phyloP scores from a whole-genome alignment of 2,329 filamentous ascomycete genomes.

The Ceratocystis huliohia region DNA sequence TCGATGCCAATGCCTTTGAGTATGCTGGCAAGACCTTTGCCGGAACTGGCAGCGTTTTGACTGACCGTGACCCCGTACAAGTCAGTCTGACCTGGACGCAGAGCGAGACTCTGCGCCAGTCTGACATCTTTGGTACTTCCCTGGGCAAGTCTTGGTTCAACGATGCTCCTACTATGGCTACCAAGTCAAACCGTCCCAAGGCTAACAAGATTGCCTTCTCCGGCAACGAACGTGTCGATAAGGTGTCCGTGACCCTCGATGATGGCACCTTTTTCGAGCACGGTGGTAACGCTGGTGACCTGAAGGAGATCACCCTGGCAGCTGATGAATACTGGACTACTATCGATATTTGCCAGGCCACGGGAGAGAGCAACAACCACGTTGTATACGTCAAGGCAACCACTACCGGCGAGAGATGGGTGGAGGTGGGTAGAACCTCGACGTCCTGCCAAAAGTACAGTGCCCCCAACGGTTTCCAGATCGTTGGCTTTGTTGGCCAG shows the following conservation, averaged over 20 bases:
- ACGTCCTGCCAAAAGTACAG: constrained; percentile 34
- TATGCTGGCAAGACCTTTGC: constrained; percentile 47
- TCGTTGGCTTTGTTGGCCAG: constrained; percentile 43
- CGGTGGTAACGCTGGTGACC: constrained; percentile 41
- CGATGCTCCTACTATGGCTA: constrained; percentile 34
- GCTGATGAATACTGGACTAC: constrained; percentile 37
- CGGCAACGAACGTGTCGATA: constrained; percentile 39
- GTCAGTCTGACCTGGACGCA: constrained; percentile 38
- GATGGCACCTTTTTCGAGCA: constrained; percentile 39
- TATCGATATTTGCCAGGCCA: constrained; percentile 39
- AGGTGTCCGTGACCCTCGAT: constrained; percentile 35
- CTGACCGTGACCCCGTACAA: constrained; percentile 51
- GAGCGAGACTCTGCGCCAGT: constrained; percentile 32
- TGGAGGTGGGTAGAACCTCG: constrained; percentile 34
- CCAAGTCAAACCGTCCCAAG: constrained; percentile 27
- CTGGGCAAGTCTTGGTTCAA: constrained; percentile 41
- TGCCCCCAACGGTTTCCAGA: constrained; percentile 37
- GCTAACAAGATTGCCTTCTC: constrained; percentile 33
- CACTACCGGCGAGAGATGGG: constrained; percentile 36
- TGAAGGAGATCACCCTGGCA: constrained; percentile 33
- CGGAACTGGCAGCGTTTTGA: constrained; percentile 42
- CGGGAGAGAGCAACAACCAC: constrained; percentile 35
- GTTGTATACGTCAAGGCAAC: constrained; percentile 43
- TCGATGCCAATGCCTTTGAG: constrained; percentile 38
- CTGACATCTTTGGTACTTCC: constrained; percentile 36